Conservation (phyloP, 345 rosid species). For the Gynandropsis gynandra region DNA sequence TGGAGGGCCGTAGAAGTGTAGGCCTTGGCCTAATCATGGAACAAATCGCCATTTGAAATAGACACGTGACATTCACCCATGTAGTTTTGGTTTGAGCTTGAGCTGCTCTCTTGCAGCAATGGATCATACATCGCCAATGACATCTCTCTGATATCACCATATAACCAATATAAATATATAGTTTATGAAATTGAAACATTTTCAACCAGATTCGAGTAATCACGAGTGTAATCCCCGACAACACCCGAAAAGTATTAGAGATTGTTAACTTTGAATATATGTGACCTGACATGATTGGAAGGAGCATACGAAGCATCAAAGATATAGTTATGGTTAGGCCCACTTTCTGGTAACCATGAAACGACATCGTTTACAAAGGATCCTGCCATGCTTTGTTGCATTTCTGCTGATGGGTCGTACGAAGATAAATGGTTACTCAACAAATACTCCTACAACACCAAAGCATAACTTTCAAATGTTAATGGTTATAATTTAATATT, state of each 20-base stretch:
- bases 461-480: not conserved
- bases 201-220: too few species aligned
- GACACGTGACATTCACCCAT: slow-evolving; percentile 36
- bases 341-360: slow-evolving; percentile 39
- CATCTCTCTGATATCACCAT: slow-evolving; percentile 12
- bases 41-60: slow-evolving; percentile 21
- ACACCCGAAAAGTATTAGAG: too few species aligned
- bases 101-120: slow-evolving; percentile 32
- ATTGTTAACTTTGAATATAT: too few species aligned
- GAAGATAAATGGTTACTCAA: slow-evolving; percentile 43
- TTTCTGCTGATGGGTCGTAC: slow-evolving; percentile 43
- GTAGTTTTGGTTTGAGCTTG: slow-evolving; percentile 28
- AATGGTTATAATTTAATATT: not conserved
- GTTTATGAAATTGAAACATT: slow-evolving; percentile 1
- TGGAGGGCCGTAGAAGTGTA: slow-evolving; percentile 20
- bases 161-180: not conserved
- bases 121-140: slow-evolving; percentile 34
- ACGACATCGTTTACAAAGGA: slow-evolving; percentile 46
- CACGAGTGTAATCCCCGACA: too few species aligned
- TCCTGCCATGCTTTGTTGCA: slow-evolving; percentile 21
- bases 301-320: slow-evolving; percentile 33
- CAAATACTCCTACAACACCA: slow-evolving; percentile 45
- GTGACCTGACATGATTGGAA: slow-evolving; percentile 32
- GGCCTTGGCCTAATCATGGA: slow-evolving; percentile 26
- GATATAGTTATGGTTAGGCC: slow-evolving; percentile 29